phyloP scores from a whole-genome alignment of 148 eudicot species.

The Hydrangea macrophylla region DNA sequence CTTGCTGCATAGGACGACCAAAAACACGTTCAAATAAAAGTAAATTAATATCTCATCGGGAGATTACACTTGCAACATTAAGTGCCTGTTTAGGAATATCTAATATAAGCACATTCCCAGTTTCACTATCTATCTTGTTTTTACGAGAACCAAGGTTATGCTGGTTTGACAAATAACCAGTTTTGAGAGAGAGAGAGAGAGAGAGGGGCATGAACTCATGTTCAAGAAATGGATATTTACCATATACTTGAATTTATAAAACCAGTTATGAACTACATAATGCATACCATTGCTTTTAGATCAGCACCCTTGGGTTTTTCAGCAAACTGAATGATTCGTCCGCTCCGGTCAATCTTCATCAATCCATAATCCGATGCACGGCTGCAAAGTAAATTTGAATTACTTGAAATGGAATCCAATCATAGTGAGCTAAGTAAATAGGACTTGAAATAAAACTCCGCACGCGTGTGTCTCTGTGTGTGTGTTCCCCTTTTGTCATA shows the following conservation, averaged over 20 bases:
- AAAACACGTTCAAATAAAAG: background rate
- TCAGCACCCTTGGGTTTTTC: conserved; percentile 67
- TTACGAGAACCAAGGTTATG: too few species aligned
- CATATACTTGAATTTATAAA: too few species aligned
- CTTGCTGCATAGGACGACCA: conserved; percentile 52
- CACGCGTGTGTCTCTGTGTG: too few species aligned
- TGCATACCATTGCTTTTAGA: conserved; percentile 62
- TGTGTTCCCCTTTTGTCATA: background rate
- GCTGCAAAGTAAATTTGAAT: conserved; percentile 33
- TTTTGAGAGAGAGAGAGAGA: too few species aligned
- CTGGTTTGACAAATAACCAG: too few species aligned
- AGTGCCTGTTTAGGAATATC: too few species aligned
- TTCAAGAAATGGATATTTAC: too few species aligned
- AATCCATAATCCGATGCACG: conserved; percentile 64
- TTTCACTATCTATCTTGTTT: too few species aligned
- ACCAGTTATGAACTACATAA: too few species aligned
- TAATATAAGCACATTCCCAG: too few species aligned
- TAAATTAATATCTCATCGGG: background rate
- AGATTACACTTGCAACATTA: background rate
- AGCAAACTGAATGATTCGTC: conserved; percentile 54
- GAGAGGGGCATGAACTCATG: too few species aligned
- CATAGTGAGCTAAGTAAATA: background rate
- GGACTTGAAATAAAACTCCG: background rate
- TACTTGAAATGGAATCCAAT: conserved; percentile 7
- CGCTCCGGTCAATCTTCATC: conserved; percentile 77